Percentiles rank a stretch among this genome's conserved stretches.
Conservation (phyloP, 164 flowering plant species). For the Macadamia integrifolia region DNA sequence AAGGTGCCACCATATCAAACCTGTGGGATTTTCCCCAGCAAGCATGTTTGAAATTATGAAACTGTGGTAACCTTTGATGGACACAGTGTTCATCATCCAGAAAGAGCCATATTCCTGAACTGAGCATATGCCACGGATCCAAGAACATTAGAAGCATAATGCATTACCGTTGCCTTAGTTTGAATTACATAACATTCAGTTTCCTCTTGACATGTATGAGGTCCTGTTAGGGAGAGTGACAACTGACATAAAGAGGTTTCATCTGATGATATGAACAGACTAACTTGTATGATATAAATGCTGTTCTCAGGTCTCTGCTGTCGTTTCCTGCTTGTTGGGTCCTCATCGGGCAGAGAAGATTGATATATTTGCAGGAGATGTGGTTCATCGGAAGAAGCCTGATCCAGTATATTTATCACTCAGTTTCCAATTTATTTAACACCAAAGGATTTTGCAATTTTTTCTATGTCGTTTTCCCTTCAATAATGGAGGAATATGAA, state of each 20-base stretch:
- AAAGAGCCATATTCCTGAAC: too few relatives aligned
- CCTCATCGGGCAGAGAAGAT: slow-evolving; percentile 81
- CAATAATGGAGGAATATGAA: background rate
- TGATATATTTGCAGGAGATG: slow-evolving; percentile 89
- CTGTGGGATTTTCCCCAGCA: too few relatives aligned
- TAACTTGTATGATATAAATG: slow-evolving; percentile 9
- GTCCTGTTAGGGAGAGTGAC: background rate
- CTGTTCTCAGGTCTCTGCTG: slow-evolving; percentile 77
- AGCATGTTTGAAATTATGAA: too few relatives aligned
- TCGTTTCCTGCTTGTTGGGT: slow-evolving; percentile 85
- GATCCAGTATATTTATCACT: slow-evolving; percentile 61
- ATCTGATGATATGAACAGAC: background rate
- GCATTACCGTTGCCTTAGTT: too few relatives aligned
- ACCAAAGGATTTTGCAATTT: background rate
- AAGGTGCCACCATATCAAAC: background rate
- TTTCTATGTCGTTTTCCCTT: background rate
- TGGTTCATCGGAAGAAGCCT: slow-evolving; percentile 91
- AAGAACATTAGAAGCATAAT: too few relatives aligned
- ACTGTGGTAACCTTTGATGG: too few relatives aligned
- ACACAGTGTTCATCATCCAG: too few relatives aligned
- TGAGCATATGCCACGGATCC: too few relatives aligned
- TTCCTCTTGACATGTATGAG: background rate
- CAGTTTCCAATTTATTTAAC: background rate
- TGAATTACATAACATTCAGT: too few relatives aligned
- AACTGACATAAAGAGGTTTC: background rate